Percentiles rank a stretch among this genome's conserved stretches.
phyloP scores from a whole-genome alignment of 176 grass and related monocot species.

The Carex pumila region DNA sequence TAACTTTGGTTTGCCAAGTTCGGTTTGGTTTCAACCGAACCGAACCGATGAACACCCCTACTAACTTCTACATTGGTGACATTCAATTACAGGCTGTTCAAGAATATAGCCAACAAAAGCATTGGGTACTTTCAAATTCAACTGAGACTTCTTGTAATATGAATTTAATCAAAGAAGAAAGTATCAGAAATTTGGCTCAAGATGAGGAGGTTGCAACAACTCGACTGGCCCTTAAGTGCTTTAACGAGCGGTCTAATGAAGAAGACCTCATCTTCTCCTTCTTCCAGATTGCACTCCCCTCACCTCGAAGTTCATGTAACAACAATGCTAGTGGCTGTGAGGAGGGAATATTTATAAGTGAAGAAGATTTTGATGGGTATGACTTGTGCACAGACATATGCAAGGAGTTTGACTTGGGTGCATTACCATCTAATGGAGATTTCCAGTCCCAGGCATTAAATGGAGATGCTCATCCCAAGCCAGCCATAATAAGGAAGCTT shows the following conservation, averaged over 20 bases:
- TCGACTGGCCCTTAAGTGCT: not conserved
- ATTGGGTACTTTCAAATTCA: not conserved
- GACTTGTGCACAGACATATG: conserved; percentile 27
- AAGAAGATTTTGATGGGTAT: conserved; percentile 88
- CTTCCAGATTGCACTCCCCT: conserved; percentile 34
- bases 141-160: not conserved
- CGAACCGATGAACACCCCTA: too few species aligned
- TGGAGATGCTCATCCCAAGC: conserved; percentile 28
- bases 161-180: not conserved
- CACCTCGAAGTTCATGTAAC: conserved; percentile 16
- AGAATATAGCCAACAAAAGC: conserved; percentile 29
- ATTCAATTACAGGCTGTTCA: conserved; percentile 58
- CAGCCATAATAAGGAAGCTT: conserved; percentile 55
- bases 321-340: conserved; percentile 20
- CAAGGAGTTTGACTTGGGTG: conserved; percentile 3
- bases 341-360: conserved; percentile 56
- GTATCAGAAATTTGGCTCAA: conserved; percentile 8
- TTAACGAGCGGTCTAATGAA: conserved; percentile 33
- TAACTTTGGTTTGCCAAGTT: too few species aligned
- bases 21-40: too few species aligned
- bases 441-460: conserved; percentile 10
- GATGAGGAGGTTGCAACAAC: not conserved
- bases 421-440: not conserved
- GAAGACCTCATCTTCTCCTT: conserved; percentile 47
- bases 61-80: not conserved